A percentile compares a stretch with the other conserved stretches of the same genome.
These are phyloP conservation scores for Xerocomus spinulosus DNA, from an alignment of 768 basidiomycete species.

Conservation along the genomic window DNA sequence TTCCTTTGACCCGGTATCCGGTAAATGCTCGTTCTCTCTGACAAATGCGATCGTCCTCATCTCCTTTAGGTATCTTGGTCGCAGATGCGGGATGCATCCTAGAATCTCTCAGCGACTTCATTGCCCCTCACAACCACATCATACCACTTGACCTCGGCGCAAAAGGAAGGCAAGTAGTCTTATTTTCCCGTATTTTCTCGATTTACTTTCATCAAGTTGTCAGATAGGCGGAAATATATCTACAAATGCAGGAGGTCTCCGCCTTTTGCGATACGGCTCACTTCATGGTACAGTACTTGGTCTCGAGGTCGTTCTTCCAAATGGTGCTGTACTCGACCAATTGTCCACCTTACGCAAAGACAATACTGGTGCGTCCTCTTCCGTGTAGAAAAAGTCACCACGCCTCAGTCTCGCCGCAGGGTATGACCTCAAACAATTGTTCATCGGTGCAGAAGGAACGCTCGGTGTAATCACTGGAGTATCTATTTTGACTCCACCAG, in stretches of 20 bases:
- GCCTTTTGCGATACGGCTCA: conserved; percentile 90
- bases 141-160: conserved; percentile 96
- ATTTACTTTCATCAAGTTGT: conserved; percentile 50
- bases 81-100: conserved; percentile 95
- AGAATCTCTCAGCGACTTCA: conserved; percentile 79
- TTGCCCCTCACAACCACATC: conserved; percentile 85
- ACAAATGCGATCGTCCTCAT: no score
- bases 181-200: background rate
- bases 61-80: conserved; percentile 76
- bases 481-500: conserved; percentile 86
- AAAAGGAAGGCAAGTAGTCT: conserved; percentile 75
- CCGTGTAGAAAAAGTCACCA: background rate
- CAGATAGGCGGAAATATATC: conserved; percentile 97
- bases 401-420: conserved; percentile 44
- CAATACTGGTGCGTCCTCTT: conserved; percentile 71
- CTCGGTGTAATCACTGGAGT: conserved; percentile 93
- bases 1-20: conserved; percentile 79
- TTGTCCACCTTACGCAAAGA: conserved; percentile 92
- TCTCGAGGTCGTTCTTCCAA: conserved; percentile 91
- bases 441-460: conserved; percentile 96
- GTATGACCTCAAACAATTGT: conserved; percentile 96
- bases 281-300: conserved; percentile 94
- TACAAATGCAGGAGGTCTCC: conserved; percentile 96
- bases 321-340: conserved; percentile 87
- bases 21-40: conserved; percentile 43